Evolutionary conservation across 129 eudicot genomes (phyloP), one percentile per base, ranked within the genome.

Genomic region (Lactuca saligna): DNA sequence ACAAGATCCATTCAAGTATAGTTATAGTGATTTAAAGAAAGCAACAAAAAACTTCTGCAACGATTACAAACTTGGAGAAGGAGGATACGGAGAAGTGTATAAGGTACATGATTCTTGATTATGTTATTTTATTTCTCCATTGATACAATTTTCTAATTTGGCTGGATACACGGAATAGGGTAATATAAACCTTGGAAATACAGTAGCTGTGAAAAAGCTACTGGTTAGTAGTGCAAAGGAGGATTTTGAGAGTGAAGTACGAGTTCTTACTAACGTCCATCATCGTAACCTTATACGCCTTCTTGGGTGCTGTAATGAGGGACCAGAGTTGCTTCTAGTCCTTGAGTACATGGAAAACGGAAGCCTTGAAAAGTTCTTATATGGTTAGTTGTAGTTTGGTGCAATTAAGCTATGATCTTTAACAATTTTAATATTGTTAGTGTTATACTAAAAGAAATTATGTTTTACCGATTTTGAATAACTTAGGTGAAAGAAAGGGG

Each of bases 21-120:
- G 74, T 4, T 89, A 83, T 70, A 84, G 82, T 54, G 93, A 81
- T 51, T 74, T 89, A 13, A 89, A 82, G 74, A 38, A 66, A 46
- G 89, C 96, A 0, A 89, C 96, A 9, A 82, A 82, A 5, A 77
- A 75, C 70, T 89, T 89, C 31, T 75, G 82, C 7, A 81, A 83
- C 34, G 90, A 80, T 49, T 74, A 75, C 61, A 89, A 84, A 69
- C 84, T 89, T 64, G 96, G 96, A 57, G 89, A 82, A 80, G 96
- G 96, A 46, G 90, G 93, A 39, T 89, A 78, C 54, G 93, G 96
- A 59, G 93, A 81, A 62, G 96, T 89, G 6, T 89, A 74, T 83
- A 89, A 86, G 96, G 96, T 89, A 57, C 25, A 17, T 62, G 32
- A 20, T 29, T 13, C 7, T 12, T 3, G 49, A 9, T 9, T 42